These are phyloP conservation scores for Fusarium sp. DNA, from an alignment of 2,329 filamentous ascomycete genomes.

Conservation along the genomic window DNA sequence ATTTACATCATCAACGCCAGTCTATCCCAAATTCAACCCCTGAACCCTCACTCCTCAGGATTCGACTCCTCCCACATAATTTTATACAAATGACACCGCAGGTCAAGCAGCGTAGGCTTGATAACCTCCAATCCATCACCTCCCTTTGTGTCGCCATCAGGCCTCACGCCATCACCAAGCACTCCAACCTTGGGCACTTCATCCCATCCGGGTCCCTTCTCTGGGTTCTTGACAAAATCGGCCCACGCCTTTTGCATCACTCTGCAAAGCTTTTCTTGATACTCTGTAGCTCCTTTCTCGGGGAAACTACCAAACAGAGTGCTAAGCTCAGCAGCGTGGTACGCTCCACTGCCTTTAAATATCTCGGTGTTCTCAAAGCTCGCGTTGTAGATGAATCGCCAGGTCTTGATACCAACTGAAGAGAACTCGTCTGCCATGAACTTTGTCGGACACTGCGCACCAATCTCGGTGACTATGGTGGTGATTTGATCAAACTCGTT, in stretches of 20 bases:
- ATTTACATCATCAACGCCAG: neutral
- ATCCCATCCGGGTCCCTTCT: slow-evolving; percentile 41
- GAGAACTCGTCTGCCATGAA: slow-evolving; percentile 48
- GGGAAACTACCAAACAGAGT: slow-evolving; percentile 56
- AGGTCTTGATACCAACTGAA: slow-evolving; percentile 51
- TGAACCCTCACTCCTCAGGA: neutral
- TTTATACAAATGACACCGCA: slow-evolving; percentile 16
- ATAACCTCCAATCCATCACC: slow-evolving; percentile 2
- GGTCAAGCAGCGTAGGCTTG: slow-evolving; percentile 10
- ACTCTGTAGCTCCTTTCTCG: slow-evolving; percentile 23
- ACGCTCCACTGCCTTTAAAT: slow-evolving; percentile 54
- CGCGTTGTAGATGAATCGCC: slow-evolving; percentile 60
- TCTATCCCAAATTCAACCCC: neutral
- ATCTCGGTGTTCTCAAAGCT: slow-evolving; percentile 60
- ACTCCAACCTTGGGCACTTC: slow-evolving; percentile 36
- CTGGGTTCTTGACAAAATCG: slow-evolving; percentile 43
- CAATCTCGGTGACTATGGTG: slow-evolving; percentile 35
- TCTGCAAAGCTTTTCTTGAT: slow-evolving; percentile 31
- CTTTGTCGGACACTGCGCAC: slow-evolving; percentile 36
- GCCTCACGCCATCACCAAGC: slow-evolving; percentile 38
- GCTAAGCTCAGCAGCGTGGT: slow-evolving; percentile 59
- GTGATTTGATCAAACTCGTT: slow-evolving; percentile 33
- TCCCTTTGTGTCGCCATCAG: slow-evolving; percentile 3
- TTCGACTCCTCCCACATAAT: neutral
- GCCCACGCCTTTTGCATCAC: slow-evolving; percentile 47